Conservation (phyloP, 108 stramenopile species). For the Discostella stelligeroides region DNA sequence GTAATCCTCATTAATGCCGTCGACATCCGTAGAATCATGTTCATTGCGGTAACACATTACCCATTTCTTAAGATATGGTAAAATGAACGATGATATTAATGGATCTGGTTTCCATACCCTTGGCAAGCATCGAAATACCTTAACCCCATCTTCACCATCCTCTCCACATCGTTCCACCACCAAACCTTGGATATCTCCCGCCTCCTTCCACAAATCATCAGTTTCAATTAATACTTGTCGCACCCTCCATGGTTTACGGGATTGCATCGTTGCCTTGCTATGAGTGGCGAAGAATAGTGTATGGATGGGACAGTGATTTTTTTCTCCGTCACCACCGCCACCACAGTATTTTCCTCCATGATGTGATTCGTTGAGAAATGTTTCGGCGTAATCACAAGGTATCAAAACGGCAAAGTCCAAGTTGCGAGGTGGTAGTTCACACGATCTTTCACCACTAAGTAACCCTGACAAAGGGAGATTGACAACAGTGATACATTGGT, state of each 20-base stretch:
- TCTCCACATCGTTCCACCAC: neutral
- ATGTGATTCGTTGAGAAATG: slow-evolving; percentile 2
- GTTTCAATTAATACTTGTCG: slow-evolving; percentile 46
- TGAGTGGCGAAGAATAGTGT: slow-evolving; percentile 44
- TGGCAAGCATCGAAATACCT: slow-evolving; percentile 38
- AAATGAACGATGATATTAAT: slow-evolving; percentile 59
- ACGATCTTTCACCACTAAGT: slow-evolving; percentile 51
- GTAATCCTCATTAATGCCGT: neutral
- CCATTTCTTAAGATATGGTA: slow-evolving; percentile 53
- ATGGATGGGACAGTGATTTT: slow-evolving; percentile 12
- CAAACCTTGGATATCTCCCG: slow-evolving; percentile 6
- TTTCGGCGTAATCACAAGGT: slow-evolving; percentile 7
- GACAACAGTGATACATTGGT: slow-evolving; percentile 25
- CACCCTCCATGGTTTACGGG: slow-evolving; percentile 64
- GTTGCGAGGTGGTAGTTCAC: slow-evolving; percentile 64
- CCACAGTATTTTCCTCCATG: neutral
- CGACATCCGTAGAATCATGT: neutral
- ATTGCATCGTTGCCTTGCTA: slow-evolving; percentile 46
- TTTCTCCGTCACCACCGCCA: neutral
- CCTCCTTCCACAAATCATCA: slow-evolving; percentile 44
- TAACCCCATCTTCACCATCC: slow-evolving; percentile 5
- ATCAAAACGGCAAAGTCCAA: slow-evolving; percentile 57
- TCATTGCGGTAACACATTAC: slow-evolving; percentile 4
- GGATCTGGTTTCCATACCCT: slow-evolving; percentile 84
- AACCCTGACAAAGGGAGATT: slow-evolving; percentile 43